A percentile compares a stretch with the other conserved stretches of the same genome.
Conservation (phyloP, 108 stramenopile genomes). For the Schizochytrium sp. region DNA sequence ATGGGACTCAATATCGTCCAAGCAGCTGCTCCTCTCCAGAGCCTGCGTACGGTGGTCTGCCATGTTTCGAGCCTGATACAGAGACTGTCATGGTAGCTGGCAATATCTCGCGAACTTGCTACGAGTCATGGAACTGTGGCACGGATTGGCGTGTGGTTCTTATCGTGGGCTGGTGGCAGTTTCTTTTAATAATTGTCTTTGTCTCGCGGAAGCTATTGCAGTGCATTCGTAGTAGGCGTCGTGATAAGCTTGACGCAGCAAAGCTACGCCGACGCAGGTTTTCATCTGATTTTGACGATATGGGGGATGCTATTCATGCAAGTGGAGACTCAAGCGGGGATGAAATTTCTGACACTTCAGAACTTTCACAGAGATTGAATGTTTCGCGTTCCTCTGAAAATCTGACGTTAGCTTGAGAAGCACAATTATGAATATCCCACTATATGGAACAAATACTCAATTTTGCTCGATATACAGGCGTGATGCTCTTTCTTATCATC, state of each 20-base stretch:
- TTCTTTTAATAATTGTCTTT: slow-evolving; percentile 13
- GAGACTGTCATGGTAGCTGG: not conserved
- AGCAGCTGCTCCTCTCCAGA: not conserved
- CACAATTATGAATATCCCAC: no score
- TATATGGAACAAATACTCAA: no score
- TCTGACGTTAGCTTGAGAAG: no score
- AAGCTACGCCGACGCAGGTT: not conserved
- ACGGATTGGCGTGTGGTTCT: slow-evolving; percentile 29
- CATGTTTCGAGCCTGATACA: not conserved
- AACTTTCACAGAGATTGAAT: no score
- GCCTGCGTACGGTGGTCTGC: slow-evolving; percentile 47
- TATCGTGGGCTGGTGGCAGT: slow-evolving; percentile 55
- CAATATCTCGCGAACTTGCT: slow-evolving; percentile 15
- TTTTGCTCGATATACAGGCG: no score
- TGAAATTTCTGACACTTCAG: not conserved
- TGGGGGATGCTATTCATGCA: not conserved
- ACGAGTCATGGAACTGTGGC: slow-evolving; percentile 12
- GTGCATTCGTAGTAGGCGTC: not conserved
- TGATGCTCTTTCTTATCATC: no score
- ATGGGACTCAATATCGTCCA: slow-evolving; percentile 14
- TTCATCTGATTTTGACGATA: slow-evolving; percentile 54
- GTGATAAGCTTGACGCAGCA: not conserved
- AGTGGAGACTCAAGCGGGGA: not conserved
- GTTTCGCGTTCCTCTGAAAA: no score
- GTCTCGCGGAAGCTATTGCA: slow-evolving; percentile 41